Evolutionary conservation across 306 rosid species (phyloP), one percentile per base, ranked within the genome.

Genomic region (Vigna angularis): DNA sequence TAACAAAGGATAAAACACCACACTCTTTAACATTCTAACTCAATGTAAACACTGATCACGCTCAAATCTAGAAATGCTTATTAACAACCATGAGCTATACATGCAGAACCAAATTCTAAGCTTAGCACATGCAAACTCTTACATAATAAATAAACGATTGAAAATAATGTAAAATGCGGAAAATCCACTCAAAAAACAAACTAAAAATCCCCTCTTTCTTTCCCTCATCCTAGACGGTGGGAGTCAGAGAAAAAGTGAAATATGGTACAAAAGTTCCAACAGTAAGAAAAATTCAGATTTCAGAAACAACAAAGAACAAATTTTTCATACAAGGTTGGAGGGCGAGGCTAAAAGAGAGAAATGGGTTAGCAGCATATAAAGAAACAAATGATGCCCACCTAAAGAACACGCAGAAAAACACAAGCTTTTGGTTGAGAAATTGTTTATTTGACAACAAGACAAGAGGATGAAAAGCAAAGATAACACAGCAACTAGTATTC

Each of bases 221-320:
- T 50, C 30, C 44, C 11, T 51, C 67, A 42, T 36, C 75, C 48
- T 36, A 74, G 15, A 44, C 42, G 26, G n/a, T 49, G 16, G 55
- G 32, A 42, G 12, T 24, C 17, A 3, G 36, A 48, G 75, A 42
- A 69, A 55, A 68, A 68, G 58, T 2, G 17, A 58, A 57, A 45
- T 22, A 28, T 47, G 4, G 34, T 16, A 73, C 14, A 44, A 74
- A 49, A 50, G 57, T 51, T 38, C 22, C 45, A 49, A 59, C 69
- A 63, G 4, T 10, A 70, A 74, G 17, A 66, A 63, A 63, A 80
- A 15, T 30, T 70, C 64, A 72, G 38, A 72, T 22, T 66, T 62
- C 59, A 73, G 53, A 68, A 77, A 52, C 53, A 62, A 47, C 17
- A 77, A 75, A 58, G 63, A 48, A 22, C 42, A 70, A 62, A 17